phyloP scores from a whole-genome alignment of 306 rosid species.

The Prunus campanulata region DNA sequence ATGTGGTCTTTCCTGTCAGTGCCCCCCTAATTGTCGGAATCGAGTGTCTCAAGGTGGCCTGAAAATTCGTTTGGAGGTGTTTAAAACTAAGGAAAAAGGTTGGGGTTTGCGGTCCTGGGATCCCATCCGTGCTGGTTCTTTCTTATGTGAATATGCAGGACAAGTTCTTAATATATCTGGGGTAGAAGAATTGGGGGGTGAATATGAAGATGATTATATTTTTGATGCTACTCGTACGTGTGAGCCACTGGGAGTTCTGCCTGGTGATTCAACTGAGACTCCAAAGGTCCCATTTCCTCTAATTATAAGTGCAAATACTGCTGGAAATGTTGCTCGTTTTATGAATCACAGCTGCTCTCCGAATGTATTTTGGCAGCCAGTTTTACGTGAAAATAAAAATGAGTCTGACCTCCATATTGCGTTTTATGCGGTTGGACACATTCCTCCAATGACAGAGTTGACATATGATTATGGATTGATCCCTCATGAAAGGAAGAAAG shows the following conservation, averaged over 20 bases:
- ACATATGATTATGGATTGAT: conserved; percentile 83
- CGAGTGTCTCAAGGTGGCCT: conserved; percentile 71
- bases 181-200: conserved; percentile 59
- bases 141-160: conserved; percentile 87
- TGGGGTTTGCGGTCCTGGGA: conserved; percentile 98
- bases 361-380: conserved; percentile 75
- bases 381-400: conserved; percentile 55
- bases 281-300: conserved; percentile 68
- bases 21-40: conserved; percentile 75
- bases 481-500: conserved; percentile 64
- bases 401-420: conserved; percentile 72
- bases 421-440: conserved; percentile 64
- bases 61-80: conserved; percentile 78
- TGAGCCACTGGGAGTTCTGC: conserved; percentile 61
- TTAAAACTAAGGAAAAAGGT: conserved; percentile 68
- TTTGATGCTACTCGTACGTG: conserved; percentile 73
- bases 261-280: conserved; percentile 58
- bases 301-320: conserved; percentile 56
- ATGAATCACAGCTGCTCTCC: conserved; percentile 97
- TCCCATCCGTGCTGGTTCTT: conserved; percentile 84
- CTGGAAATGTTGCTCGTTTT: conserved; percentile 91
- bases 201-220: conserved; percentile 63
- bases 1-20: conserved; percentile 78
- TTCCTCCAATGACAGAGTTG: conserved; percentile 90
- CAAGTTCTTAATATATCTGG: conserved; percentile 65